A percentile compares a stretch with the other conserved stretches of the same genome.
These are phyloP conservation scores for Silene latifolia DNA, from an alignment of 148 eudicot species.

Conservation along the genomic window DNA sequence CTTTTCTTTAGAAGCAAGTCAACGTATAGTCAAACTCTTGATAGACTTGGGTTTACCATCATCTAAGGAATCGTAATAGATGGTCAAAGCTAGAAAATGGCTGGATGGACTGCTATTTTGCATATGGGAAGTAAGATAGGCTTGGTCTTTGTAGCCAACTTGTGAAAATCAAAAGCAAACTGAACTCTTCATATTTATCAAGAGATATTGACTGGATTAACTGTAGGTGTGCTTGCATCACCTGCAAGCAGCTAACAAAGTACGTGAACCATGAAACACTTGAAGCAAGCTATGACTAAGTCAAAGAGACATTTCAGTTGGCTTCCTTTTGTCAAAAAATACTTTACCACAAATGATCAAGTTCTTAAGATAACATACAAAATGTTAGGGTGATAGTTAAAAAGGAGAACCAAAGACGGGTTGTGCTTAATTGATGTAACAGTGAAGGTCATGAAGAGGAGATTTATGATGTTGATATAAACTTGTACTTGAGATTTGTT, in stretches of 20 bases:
- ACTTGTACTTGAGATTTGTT: neutral
- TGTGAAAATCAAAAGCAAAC: neutral
- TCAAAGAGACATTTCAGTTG: neutral
- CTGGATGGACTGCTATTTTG: too few species aligned
- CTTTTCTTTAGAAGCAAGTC: neutral
- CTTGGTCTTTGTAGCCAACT: neutral
- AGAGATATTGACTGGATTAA: neutral
- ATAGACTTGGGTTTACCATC: too few species aligned
- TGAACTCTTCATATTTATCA: neutral
- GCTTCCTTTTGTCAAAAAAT: neutral
- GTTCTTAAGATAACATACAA: neutral
- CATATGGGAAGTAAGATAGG: neutral
- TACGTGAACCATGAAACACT: neutral
- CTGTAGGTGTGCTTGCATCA: neutral
- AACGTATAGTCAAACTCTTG: too few species aligned
- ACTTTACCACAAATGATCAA: neutral
- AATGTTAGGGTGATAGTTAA: neutral
- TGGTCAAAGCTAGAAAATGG: neutral
- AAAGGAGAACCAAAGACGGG: too few species aligned
- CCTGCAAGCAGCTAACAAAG: neutral
- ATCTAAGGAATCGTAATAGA: neutral
- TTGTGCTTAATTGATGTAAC: neutral
- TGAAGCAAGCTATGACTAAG: neutral
- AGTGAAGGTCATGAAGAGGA: neutral
- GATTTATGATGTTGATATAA: neutral